Evolutionary conservation across 345 rosid genomes (phyloP).

Genomic region (Brassica napus): Da-Ae NC_063446.1:21535001-21535500

Average conservation of each 20-base stretch:
- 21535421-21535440: conserved; percentile 5
- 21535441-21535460: conserved; percentile 11
- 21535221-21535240: conserved; percentile 27
- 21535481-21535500: not conserved
- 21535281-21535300: not conserved
- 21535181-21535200: conserved; percentile 4
- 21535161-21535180: conserved; percentile 12
- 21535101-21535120: too few species aligned
- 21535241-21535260: conserved; percentile 26
- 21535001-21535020: not conserved
- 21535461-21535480: conserved; percentile 17
- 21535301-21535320: conserved; percentile 36
- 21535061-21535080: too few species aligned
- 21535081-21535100: too few species aligned
- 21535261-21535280: conserved; percentile 20
- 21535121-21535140: not conserved
- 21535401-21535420: conserved; percentile 38
- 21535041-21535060: not conserved
- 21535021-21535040: not conserved
- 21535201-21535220: conserved; percentile 24
- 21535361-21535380: conserved; percentile 39
- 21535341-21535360: conserved; percentile 34
- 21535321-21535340: conserved; percentile 7
- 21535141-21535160: conserved; percentile 7
- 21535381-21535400: conserved; percentile 38